Percentiles rank a stretch among this genome's conserved stretches.
Conservation (phyloP, 495 filamentous ascomycete genomes). For the Penicillium longicatenatum region DNA sequence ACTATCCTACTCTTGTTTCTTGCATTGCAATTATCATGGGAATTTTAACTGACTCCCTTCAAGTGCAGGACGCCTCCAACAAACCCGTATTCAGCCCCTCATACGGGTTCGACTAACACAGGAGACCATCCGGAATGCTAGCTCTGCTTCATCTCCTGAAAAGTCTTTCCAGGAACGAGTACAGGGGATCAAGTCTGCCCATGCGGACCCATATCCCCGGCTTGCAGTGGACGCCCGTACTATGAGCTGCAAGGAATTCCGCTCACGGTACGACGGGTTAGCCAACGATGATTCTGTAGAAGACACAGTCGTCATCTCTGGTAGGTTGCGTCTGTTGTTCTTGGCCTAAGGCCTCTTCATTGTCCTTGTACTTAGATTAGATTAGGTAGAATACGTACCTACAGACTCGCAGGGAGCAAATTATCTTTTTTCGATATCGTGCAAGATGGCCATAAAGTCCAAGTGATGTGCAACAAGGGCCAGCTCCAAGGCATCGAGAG, state of each 20-base stretch:
- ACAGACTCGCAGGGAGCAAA: slow-evolving; percentile 63
- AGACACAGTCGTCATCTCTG: slow-evolving; percentile 44
- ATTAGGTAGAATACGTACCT: slow-evolving; percentile 66
- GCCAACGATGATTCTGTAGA: slow-evolving; percentile 50
- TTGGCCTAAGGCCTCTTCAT: slow-evolving; percentile 21
- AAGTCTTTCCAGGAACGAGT: slow-evolving; percentile 51
- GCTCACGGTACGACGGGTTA: slow-evolving; percentile 38
- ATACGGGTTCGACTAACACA: slow-evolving; percentile 24
- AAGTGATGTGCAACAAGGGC: slow-evolving; percentile 69
- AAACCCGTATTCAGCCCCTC: slow-evolving; percentile 10
- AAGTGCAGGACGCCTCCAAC: slow-evolving; percentile 32
- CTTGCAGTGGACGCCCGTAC: slow-evolving; percentile 31
- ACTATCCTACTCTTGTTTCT: slow-evolving; percentile 13
- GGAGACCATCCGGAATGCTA: slow-evolving; percentile 26
- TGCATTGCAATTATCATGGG: slow-evolving; percentile 5
- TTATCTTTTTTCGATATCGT: slow-evolving; percentile 82
- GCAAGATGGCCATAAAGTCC: slow-evolving; percentile 68
- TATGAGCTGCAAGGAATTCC: slow-evolving; percentile 42
- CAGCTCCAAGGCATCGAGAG: slow-evolving; percentile 49
- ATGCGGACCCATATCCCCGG: slow-evolving; percentile 55
- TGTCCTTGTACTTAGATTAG: slow-evolving; percentile 49
- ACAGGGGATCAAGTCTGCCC: slow-evolving; percentile 47
- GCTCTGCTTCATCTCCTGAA: slow-evolving; percentile 37
- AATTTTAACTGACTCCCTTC: slow-evolving; percentile 23
- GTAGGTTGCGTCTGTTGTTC: slow-evolving; percentile 40